These are phyloP conservation scores for Camelina laxa DNA, from an alignment of 345 rosid genomes.

Conservation along the genomic window DNA sequence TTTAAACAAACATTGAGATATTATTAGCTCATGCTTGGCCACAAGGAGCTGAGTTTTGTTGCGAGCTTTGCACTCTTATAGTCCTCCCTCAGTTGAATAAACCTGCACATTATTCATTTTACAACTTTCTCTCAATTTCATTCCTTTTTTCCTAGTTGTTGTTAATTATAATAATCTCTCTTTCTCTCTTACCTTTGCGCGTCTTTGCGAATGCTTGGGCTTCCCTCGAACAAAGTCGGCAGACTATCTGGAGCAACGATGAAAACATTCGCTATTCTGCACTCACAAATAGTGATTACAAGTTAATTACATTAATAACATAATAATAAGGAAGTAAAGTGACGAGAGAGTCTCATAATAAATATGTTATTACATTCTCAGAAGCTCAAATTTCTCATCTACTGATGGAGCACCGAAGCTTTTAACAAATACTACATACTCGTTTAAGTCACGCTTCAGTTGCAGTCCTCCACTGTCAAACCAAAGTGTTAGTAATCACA, in stretches of 20 bases:
- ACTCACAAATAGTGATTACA: conserved; percentile 28
- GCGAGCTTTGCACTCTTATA: conserved; percentile 95
- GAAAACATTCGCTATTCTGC: conserved; percentile 92
- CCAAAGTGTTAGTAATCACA: conserved; percentile 21
- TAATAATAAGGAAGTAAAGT: not conserved
- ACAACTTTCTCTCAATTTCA: not conserved
- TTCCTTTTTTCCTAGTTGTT: not conserved
- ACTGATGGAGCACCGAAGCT: conserved; percentile 88
- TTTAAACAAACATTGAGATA: not conserved
- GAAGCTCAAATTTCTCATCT: conserved; percentile 92
- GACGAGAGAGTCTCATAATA: conserved; percentile 25
- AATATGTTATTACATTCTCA: conserved; percentile 70
- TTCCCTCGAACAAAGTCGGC: conserved; percentile 88
- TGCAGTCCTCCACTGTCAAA: conserved; percentile 86
- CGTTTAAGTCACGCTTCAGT: conserved; percentile 94
- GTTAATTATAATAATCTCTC: not conserved
- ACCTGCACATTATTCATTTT: conserved; percentile 54
- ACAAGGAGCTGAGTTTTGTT: conserved; percentile 76
- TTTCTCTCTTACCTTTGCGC: conserved; percentile 64
- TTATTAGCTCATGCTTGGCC: conserved; percentile 78
- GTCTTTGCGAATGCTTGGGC: conserved; percentile 90
- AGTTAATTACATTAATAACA: not conserved
- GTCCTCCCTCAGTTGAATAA: conserved; percentile 94
- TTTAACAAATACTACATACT: conserved; percentile 86
- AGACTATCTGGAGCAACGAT: conserved; percentile 98